Evolutionary conservation across 2,329 filamentous ascomycete genomes (phyloP), one percentile per base, ranked within the genome.

Genomic region (Colletotrichum magnum): DNA sequence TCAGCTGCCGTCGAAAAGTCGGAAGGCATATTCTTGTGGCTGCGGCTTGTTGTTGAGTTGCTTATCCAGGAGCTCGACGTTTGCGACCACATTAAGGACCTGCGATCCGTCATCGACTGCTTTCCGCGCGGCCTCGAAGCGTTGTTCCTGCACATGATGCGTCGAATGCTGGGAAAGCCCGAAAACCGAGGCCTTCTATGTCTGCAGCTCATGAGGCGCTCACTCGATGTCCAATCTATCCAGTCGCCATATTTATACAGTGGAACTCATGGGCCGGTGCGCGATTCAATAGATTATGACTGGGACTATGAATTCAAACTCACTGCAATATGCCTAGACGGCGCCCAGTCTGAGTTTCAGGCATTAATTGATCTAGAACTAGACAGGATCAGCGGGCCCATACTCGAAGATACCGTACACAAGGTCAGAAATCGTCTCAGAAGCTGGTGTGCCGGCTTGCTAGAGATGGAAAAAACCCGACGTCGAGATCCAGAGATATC

Each of bases 381-480:
- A 7, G 9, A 1, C 12, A 18, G 18, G 18, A 18, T 18, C 18
- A 18, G 18, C 18, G 18, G 18, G 18, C 18, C 18, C 18, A 18
- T 18, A 18, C 18, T 18, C 18, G 18, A 18, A 18, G 18, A 56
- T 26, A 56, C 36, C 16, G 16, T 41, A 13, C 18, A 24, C 18
- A 41, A 26, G 15, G n/a, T 56, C 13, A 36, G 24, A 9, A 56
- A 24, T 12, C 54, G 21, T 45, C 15, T 58, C 12, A 58, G 41
- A 21, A 58, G 18, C 21, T 58, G 39, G 54, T 58, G 39, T 18
- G 54, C 54, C 4, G 41, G 54, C 45, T 39, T 58, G 10, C 12
- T 58, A 39, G 54, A 52, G 12, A 13, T 52, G 21, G 7, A n/a
- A 10, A 26, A 28, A 6, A 18, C 18, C 18, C 18, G 18, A 18